Conservation (phyloP, 352 stramenopile species). For the Phytophthora pistaciae region DNA sequence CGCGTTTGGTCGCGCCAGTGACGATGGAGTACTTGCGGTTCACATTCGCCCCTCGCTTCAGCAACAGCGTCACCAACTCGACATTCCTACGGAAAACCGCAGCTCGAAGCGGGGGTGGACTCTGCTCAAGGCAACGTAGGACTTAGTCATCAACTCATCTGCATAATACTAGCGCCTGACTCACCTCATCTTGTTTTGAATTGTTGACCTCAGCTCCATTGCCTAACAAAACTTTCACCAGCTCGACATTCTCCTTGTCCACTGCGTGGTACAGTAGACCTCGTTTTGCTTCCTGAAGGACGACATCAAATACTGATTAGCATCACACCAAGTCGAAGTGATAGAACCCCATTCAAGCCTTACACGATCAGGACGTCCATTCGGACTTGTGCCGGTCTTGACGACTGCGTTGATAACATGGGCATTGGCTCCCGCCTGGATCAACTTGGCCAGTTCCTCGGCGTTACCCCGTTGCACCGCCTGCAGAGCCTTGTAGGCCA, state of each 20-base stretch:
- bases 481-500: slow-evolving; percentile 40
- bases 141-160: not conserved
- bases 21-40: slow-evolving; percentile 32
- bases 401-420: slow-evolving; percentile 44
- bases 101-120: slow-evolving; percentile 37
- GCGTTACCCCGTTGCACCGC: slow-evolving; percentile 38
- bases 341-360: not conserved
- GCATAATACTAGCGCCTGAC: too few relatives aligned
- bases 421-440: slow-evolving; percentile 36
- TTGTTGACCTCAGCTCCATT: slow-evolving; percentile 42
- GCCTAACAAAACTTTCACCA: slow-evolving; percentile 40
- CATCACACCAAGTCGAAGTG: not conserved
- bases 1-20: slow-evolving; percentile 16
- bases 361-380: slow-evolving; percentile 36
- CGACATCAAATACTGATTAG: not conserved
- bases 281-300: slow-evolving; percentile 32
- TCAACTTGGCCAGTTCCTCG: slow-evolving; percentile 35
- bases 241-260: slow-evolving; percentile 36
- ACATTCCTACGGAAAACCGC: slow-evolving; percentile 31
- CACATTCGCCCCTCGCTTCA: slow-evolving; percentile 36
- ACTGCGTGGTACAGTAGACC: slow-evolving; percentile 38
- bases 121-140: slow-evolving; percentile 5
- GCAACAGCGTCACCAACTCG: slow-evolving; percentile 29
- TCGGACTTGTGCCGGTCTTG: slow-evolving; percentile 39
- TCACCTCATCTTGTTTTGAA: slow-evolving; percentile 40